Evolutionary conservation across 164 flowering plant species (phyloP), one percentile per base, ranked within the genome.

Genomic region (Chimonanthus salicifolius): DNA sequence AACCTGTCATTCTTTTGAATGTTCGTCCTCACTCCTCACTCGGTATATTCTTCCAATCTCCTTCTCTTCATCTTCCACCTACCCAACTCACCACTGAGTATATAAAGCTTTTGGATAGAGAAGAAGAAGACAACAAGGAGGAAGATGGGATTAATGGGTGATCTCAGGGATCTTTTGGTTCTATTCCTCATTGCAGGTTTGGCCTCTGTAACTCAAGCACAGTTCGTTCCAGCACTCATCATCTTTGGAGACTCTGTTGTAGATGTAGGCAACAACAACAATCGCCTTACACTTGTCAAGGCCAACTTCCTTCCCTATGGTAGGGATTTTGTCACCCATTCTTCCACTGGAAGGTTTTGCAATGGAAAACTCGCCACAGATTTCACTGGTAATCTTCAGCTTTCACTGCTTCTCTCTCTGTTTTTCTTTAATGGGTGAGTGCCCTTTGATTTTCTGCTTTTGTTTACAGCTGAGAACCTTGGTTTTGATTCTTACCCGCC

Each of bases 241-340:
- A 88, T 90, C 62, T 92, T 92, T 79, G 98, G 97, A n/a, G 98
- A 94, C 84, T 92, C 95, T 1, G 87, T 92, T 13, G 89, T 85
- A 70, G 98, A 94, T 81, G 86, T 70, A 1, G 97, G 97, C n/a
- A 94, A 94, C 83, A 94, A 94, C 81, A 94, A 94, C 72, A 15
- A 85, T 16, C 86, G 84, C 16, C 16, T 5, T 18, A 90, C 98
- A 2, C 65, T 89, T 1, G 80, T 92, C 72, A 94, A 86, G 80
- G 89, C 97, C 2, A 87, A 90, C 81, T 92, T 89, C 73, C 92
- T 83, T 70, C 98, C 98, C 71, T 89, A 94, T 72, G 98, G 98
- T 49, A 82, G 97, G 78, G 96, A 92, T 79, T 94, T 89, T 71
- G 85, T 81, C 47, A 74, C 79, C 3, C 92, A 86, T 69, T 74